Conservation (phyloP, 495 filamentous ascomycete genomes). For the Thermochaetoides thermophila region DNA sequence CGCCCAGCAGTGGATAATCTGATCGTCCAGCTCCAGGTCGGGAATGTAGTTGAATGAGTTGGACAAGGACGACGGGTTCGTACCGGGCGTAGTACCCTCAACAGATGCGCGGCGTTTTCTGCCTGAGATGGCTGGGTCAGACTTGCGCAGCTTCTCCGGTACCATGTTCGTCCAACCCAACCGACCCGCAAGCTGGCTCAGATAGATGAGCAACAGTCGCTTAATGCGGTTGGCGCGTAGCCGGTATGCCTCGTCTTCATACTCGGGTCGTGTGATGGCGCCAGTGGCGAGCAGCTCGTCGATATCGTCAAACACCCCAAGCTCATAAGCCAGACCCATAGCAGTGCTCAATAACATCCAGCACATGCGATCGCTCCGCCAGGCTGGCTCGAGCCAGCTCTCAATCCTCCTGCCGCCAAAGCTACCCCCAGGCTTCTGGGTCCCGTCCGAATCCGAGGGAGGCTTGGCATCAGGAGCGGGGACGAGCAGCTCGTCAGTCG, state of each 20-base stretch:
- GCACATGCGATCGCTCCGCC: constrained; percentile 92
- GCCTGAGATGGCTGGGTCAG: constrained; percentile 30
- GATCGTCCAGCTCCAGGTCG: constrained; percentile 48
- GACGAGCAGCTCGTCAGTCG: constrained; percentile 44
- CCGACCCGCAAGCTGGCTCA: constrained; percentile 81
- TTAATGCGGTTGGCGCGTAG: constrained; percentile 69
- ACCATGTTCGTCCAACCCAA: constrained; percentile 92
- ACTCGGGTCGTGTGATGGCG: constrained; percentile 42
- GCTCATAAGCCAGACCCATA: constrained; percentile 76
- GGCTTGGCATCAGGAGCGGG: constrained; percentile 14
- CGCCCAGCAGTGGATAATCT: constrained; percentile 83
- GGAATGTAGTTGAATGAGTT: constrained; percentile 43
- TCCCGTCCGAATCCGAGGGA: constrained; percentile 26
- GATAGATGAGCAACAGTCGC: constrained; percentile 71
- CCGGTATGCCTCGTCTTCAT: constrained; percentile 57
- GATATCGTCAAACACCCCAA: constrained; percentile 85
- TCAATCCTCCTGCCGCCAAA: constrained; percentile 62
- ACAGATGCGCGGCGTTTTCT: constrained; percentile 30
- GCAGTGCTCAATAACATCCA: constrained; percentile 95
- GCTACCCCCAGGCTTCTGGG: constrained; percentile 28
- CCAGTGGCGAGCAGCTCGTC: constrained; percentile 40
- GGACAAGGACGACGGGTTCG: constrained; percentile 33
- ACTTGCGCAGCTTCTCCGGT: constrained; percentile 42
- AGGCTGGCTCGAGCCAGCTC: constrained; percentile 92
- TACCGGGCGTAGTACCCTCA: constrained; percentile 40